phyloP scores from a whole-genome alignment of 2,329 filamentous ascomycete genomes.

The Colletotrichum acutatum region DNA sequence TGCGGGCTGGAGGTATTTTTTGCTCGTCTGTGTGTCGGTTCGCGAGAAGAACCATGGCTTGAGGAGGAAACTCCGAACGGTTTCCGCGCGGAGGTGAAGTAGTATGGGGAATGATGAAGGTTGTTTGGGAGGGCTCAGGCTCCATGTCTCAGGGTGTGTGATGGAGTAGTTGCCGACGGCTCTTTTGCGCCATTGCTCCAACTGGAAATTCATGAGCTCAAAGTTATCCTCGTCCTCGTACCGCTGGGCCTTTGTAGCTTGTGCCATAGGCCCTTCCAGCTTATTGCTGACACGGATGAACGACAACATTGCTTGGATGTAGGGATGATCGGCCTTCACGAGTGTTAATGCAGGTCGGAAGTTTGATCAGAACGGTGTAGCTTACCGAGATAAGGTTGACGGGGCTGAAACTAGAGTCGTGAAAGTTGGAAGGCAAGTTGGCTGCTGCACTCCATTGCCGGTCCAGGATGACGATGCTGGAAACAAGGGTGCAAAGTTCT shows the following conservation, averaged over 20 bases:
- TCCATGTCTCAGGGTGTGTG: not conserved
- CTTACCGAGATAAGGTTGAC: not conserved
- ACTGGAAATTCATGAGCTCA: constrained; percentile 44
- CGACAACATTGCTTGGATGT: not conserved
- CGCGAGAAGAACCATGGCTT: not conserved
- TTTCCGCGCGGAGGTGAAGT: not conserved
- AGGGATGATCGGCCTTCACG: not conserved
- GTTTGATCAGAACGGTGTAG: not conserved
- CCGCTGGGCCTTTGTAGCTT: constrained; percentile 25
- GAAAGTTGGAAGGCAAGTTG: not conserved
- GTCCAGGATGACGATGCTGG: not conserved
- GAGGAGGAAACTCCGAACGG: not conserved
- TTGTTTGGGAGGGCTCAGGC: not conserved
- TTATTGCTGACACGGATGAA: constrained; percentile 39
- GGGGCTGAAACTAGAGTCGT: not conserved
- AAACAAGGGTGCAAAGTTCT: not conserved
- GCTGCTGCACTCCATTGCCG: not conserved
- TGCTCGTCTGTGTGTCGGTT: not conserved
- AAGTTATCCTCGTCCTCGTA: constrained; percentile 41
- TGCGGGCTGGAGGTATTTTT: not conserved
- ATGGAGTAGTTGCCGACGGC: constrained; percentile 32
- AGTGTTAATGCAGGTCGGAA: not conserved
- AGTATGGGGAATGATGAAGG: not conserved
- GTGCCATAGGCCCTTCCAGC: constrained; percentile 35
- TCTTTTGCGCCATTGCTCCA: constrained; percentile 40